A percentile compares a stretch with the other conserved stretches of the same genome.
Conservation (phyloP, 176 grass and related monocot genomes). For the Raddia distichophylla region DNA sequence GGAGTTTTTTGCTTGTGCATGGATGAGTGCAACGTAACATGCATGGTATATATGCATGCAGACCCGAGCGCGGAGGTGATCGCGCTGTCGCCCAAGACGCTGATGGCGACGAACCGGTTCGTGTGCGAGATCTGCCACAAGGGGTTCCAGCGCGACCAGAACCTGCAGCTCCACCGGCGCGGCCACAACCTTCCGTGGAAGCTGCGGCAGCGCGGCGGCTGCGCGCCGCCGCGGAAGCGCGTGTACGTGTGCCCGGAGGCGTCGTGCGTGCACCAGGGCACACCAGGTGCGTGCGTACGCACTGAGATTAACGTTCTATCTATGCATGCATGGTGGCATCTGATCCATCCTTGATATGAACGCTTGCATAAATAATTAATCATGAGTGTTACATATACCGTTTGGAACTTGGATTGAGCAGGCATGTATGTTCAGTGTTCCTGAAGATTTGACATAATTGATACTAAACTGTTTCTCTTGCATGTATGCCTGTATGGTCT, state of each 20-base stretch:
- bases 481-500: not conserved
- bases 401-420: not conserved
- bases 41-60: slow-evolving; percentile 9
- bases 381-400: not conserved
- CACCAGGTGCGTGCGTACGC: slow-evolving; percentile 64
- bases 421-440: not conserved
- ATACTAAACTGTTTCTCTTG: not conserved
- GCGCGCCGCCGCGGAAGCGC: too few species aligned
- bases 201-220: slow-evolving; percentile 64
- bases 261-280: too few species aligned
- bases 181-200: slow-evolving; percentile 99
- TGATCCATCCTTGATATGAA: not conserved
- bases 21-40: not conserved
- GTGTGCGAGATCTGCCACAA: slow-evolving; percentile 97
- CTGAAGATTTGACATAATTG: not conserved
- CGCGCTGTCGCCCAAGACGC: slow-evolving; percentile 74
- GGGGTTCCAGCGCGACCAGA: slow-evolving; percentile 93
- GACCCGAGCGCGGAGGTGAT: slow-evolving; percentile 92
- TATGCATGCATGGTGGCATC: not conserved
- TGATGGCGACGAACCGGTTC: slow-evolving; percentile 86
- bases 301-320: not conserved
- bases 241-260: too few species aligned
- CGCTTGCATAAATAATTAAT: not conserved
- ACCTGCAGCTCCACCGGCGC: slow-evolving; percentile 96
- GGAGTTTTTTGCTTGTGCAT: not conserved